Evolutionary conservation across 2,329 filamentous ascomycete species (phyloP).

Genomic region (Epicoccum sorghinum): DNA sequence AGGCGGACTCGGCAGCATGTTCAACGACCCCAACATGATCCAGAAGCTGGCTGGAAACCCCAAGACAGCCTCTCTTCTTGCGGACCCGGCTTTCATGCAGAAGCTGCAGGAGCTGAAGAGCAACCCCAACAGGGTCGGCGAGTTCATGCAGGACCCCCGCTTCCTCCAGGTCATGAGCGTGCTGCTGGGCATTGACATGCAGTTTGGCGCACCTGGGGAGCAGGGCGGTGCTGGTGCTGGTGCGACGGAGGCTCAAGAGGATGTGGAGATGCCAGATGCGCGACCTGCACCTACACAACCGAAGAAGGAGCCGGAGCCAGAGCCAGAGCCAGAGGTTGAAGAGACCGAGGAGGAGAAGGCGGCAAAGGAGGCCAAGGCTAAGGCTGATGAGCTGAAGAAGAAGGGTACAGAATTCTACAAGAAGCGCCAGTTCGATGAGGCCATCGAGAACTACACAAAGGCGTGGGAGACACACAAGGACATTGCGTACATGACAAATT

Average conservation of each 20-base stretch:
- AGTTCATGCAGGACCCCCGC: constrained; percentile 85
- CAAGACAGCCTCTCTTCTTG: constrained; percentile 83
- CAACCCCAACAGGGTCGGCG: constrained; percentile 79
- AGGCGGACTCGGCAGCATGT: constrained; percentile 86
- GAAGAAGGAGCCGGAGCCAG: constrained; percentile 55
- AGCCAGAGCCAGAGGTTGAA: constrained; percentile 75
- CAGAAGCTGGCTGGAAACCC: constrained; percentile 93
- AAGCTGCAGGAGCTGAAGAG: constrained; percentile 83
- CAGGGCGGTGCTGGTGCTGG: constrained; percentile 48
- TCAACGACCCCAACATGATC: constrained; percentile 88
- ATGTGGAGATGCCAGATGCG: constrained; percentile 80
- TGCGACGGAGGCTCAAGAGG: constrained; percentile 66
- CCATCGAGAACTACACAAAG: constrained; percentile 91
- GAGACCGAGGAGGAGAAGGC: constrained; percentile 83
- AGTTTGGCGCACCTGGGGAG: constrained; percentile 63
- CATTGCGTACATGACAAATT: constrained; percentile 96
- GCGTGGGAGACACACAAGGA: constrained; percentile 96
- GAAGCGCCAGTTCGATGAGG: constrained; percentile 95
- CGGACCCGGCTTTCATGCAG: constrained; percentile 84
- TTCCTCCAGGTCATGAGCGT: constrained; percentile 95
- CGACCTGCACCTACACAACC: constrained; percentile 59
- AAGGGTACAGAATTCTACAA: constrained; percentile 96
- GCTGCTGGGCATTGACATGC: constrained; percentile 91
- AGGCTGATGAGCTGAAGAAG: constrained; percentile 92
- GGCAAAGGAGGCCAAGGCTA: constrained; percentile 89